A percentile compares a stretch with the other conserved stretches of the same genome.
phyloP scores from a whole-genome alignment of 1,284 basidiomycete species.

The Trichosporon sp. region DNA sequence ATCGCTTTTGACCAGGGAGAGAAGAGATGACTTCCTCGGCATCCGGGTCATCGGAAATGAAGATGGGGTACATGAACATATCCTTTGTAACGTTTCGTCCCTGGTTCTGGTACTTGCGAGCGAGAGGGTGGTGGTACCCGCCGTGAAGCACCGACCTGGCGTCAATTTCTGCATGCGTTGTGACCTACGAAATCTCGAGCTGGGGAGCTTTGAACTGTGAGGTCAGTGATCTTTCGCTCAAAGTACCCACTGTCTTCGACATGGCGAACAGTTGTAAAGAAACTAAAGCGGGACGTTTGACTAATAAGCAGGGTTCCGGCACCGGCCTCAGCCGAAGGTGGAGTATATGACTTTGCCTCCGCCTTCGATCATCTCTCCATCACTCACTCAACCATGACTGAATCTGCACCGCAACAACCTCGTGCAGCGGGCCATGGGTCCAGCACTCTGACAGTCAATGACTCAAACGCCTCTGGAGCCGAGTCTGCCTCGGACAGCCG shows the following conservation, averaged over 20 bases:
- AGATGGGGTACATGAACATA: conserved; percentile 98
- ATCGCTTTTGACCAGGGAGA: conserved; percentile 83
- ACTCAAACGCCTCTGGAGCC: conserved; percentile 28
- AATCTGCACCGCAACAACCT: conserved; percentile 56
- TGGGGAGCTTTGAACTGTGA: conserved; percentile 36
- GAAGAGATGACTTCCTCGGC: conserved; percentile 73
- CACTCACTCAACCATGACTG: conserved; percentile 59
- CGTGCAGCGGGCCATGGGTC: conserved; percentile 35
- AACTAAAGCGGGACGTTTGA: neutral
- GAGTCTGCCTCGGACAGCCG: conserved; percentile 18
- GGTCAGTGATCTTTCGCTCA: conserved; percentile 5
- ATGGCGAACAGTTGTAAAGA: too few species aligned
- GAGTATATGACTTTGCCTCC: neutral
- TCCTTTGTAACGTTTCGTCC: conserved; percentile 72
- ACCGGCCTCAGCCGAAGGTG: neutral
- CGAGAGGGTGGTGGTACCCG: conserved; percentile 85
- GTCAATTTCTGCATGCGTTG: neutral
- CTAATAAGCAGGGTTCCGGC: too few species aligned
- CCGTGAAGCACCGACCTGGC: conserved; percentile 80
- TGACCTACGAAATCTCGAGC: conserved; percentile 45
- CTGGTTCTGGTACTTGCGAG: conserved; percentile 79
- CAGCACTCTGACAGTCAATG: conserved; percentile 41
- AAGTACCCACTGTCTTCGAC: neutral
- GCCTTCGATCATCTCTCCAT: neutral
- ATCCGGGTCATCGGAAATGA: conserved; percentile 88